A percentile compares a stretch with the other conserved stretches of the same genome.
phyloP scores from a whole-genome alignment of 495 filamentous ascomycete species.

The Aspergillus cristatus region DNA sequence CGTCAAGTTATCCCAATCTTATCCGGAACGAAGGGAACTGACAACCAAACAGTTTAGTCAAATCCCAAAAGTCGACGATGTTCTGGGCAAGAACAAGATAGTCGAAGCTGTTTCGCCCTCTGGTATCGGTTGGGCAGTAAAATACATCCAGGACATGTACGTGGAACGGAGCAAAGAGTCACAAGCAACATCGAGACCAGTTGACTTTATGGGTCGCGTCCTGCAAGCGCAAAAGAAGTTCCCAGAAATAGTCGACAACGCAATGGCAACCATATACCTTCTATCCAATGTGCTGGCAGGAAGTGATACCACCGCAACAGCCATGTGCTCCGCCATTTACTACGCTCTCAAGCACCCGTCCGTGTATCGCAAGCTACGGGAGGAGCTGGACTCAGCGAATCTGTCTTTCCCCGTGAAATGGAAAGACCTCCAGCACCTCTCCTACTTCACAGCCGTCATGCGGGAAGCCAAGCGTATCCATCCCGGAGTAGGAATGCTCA shows the following conservation, averaged over 20 bases:
- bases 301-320: slow-evolving; percentile 27
- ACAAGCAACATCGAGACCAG: background rate
- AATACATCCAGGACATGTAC: slow-evolving; percentile 15
- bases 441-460: slow-evolving; percentile 58
- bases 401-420: slow-evolving; percentile 8
- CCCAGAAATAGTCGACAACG: slow-evolving; percentile 15
- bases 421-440: slow-evolving; percentile 25
- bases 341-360: slow-evolving; percentile 24
- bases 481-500: slow-evolving; percentile 50
- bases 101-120: slow-evolving; percentile 13
- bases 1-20: background rate
- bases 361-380: slow-evolving; percentile 15
- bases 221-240: slow-evolving; percentile 14
- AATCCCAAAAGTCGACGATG: slow-evolving; percentile 13
- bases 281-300: slow-evolving; percentile 24
- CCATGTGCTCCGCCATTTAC: slow-evolving; percentile 31
- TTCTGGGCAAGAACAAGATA: slow-evolving; percentile 18
- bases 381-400: slow-evolving; percentile 16
- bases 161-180: slow-evolving; percentile 8
- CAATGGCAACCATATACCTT: slow-evolving; percentile 14
- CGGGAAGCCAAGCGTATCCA: slow-evolving; percentile 62
- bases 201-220: slow-evolving; percentile 17
- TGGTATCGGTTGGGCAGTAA: slow-evolving; percentile 15
- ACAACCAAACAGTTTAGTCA: slow-evolving; percentile 10
- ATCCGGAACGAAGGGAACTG: background rate